phyloP scores from a whole-genome alignment of 1,284 basidiomycete genomes.

The Apiotrichum laibachii region DNA sequence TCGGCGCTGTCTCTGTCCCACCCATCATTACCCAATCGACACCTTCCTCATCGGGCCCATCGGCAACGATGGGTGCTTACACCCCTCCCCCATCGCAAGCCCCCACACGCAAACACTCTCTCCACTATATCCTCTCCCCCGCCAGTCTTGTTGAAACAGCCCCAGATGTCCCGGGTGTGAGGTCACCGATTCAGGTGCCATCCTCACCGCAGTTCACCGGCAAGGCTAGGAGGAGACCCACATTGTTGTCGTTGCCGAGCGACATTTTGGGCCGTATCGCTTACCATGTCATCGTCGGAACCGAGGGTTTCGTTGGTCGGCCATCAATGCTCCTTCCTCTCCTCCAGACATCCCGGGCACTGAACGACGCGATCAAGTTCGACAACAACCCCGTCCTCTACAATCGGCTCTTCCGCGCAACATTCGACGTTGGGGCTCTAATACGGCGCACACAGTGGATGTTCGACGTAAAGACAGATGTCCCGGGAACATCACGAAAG shows the following conservation, averaged over 20 bases:
- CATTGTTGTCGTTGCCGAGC: conserved; percentile 26
- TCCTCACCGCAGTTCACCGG: not conserved
- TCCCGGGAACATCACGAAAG: conserved; percentile 16
- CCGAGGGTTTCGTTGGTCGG: conserved; percentile 19
- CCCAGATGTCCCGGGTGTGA: conserved; percentile 15
- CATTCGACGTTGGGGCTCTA: conserved; percentile 48
- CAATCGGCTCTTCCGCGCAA: conserved; percentile 46
- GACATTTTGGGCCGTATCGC: conserved; percentile 33
- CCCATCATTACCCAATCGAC: not conserved
- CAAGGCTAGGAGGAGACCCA: not conserved
- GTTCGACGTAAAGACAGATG: conserved; percentile 23
- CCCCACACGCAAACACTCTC: conserved; percentile 31
- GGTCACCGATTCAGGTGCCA: not conserved
- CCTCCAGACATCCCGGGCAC: conserved; percentile 31
- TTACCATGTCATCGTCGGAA: conserved; percentile 31
- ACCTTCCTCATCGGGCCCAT: not conserved
- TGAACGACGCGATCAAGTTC: conserved; percentile 45
- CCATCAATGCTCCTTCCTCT: conserved; percentile 39
- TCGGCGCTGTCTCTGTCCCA: no score
- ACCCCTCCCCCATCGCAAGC: conserved; percentile 4
- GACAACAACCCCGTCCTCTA: conserved; percentile 51
- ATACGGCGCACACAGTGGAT: conserved; percentile 42
- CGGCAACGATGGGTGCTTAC: conserved; percentile 5
- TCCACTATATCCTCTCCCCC: conserved; percentile 37
- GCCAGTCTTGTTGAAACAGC: conserved; percentile 11